Evolutionary conservation across 1,139 yeast species (phyloP).

Genomic region (Saccharomyces hybrid): DNA sequence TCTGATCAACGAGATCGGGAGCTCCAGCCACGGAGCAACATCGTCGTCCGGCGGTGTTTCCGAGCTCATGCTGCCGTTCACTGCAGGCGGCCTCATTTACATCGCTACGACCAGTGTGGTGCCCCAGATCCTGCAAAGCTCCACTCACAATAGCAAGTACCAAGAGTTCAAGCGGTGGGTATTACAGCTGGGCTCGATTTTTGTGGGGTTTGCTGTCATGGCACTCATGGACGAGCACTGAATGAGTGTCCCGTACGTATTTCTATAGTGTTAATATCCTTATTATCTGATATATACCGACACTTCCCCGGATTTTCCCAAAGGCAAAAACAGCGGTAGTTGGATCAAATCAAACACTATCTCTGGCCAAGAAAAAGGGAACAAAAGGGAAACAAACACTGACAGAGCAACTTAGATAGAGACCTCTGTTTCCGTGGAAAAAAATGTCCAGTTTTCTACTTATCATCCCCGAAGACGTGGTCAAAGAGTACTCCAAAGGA

Average conservation of each 20-base stretch:
- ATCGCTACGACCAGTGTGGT: constrained; percentile 60
- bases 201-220: constrained; percentile 7
- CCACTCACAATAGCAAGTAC: constrained; percentile 16
- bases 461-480: neutral
- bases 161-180: constrained; percentile 1
- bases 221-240: constrained; percentile 4
- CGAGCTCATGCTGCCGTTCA: constrained; percentile 55
- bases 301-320: neutral
- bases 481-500: neutral
- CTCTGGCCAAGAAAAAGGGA: neutral
- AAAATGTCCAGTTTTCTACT: neutral
- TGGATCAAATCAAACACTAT: neutral
- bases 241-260: no score
- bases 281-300: neutral
- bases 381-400: neutral
- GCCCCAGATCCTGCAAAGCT: constrained; percentile 47
- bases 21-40: constrained; percentile 3
- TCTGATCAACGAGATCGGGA: constrained; percentile 31
- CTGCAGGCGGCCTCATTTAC: constrained; percentile 64
- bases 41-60: constrained; percentile 21
- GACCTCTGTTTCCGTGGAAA: no score
- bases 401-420: no score
- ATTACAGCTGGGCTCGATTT: constrained; percentile 4
- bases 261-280: neutral
- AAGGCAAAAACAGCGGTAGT: neutral